Base-by-base conservation (phyloP, 2,329 filamentous ascomycete species). In the Diaporthe sp. region DNA sequence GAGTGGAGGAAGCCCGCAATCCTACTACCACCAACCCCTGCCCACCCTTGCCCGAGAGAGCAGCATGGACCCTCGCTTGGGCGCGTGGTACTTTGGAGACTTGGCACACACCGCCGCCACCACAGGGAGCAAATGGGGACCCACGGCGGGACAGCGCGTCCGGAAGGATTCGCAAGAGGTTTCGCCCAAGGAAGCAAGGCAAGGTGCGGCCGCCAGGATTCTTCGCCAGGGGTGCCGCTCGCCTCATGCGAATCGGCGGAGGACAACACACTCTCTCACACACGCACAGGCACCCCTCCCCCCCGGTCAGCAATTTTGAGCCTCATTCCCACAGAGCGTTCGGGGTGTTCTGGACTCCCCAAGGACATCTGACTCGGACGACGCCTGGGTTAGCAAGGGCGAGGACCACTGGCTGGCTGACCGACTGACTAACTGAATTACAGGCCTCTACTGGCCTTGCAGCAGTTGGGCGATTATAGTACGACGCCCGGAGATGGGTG, bases 151-250 rank as follows among this genome's bases (percentile, higher is more conserved):
- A 44, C 57, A 49, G 70, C 70, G 42, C 55, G 44, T 39, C n/a
- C 42, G 55, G 42, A 61, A 59, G 69, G 69, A 72, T 49, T 51
- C 70, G 57, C 57, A 25, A 61, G 46, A 72, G 59, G 46, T 61
- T 62, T 59, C 57, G 57, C 55, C 70, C 69, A 49, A 57, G 55
- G 44, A 55, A 68, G 62, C 62, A 68, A 37, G 62, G 62, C 74
- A 51, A 74, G 74, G 74, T 74, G 71, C 74, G 74, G 74, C 74
- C 74, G 74, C 74, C 74, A 76, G 74, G 71, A 74, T 74, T 76
- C 53, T 37, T 68, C 46, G 19, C 62, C 25, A 37, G 62, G 28
- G 44, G 44, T 22, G 19, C 62, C 46, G 44, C 62, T 68, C 46
- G 62, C 62, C 62, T 68, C 44, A 25, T 59, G 25, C n/a, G 34